Conservation (phyloP, 441 rosid genomes). For the Populus hybrid region DNA sequence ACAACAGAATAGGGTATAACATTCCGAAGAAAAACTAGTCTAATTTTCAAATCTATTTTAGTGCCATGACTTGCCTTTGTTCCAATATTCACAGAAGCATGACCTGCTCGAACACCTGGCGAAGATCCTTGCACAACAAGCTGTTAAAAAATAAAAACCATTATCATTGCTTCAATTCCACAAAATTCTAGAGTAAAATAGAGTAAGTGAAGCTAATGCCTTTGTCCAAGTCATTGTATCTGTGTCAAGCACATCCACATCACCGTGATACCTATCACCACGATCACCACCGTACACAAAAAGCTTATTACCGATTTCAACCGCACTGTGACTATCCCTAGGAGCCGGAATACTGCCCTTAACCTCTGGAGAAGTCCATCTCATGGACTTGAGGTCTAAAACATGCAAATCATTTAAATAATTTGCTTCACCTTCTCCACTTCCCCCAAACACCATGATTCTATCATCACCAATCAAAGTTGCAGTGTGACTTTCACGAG, state of each 20-base stretch:
- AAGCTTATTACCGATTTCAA: slow-evolving; percentile 44
- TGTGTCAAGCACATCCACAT: slow-evolving; percentile 50
- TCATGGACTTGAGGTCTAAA: slow-evolving; percentile 59
- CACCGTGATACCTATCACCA: slow-evolving; percentile 66
- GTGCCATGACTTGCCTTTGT: slow-evolving; percentile 41
- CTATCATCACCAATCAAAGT: slow-evolving; percentile 45
- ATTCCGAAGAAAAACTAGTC: too few relatives aligned
- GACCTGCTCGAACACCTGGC: slow-evolving; percentile 75
- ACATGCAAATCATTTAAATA: slow-evolving; percentile 68
- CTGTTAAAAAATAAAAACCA: slow-evolving; percentile 30
- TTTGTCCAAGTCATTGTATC: slow-evolving; percentile 53
- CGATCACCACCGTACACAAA: slow-evolving; percentile 74
- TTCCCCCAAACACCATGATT: slow-evolving; percentile 68
- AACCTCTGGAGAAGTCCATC: slow-evolving; percentile 53
- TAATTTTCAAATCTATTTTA: too few relatives aligned
- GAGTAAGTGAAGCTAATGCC: slow-evolving; percentile 29
- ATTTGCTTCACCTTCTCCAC: slow-evolving; percentile 74
- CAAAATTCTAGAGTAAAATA: neutral
- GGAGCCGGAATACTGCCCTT: slow-evolving; percentile 62
- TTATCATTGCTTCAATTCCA: neutral
- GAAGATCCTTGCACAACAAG: slow-evolving; percentile 46
- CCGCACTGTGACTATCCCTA: slow-evolving; percentile 68
- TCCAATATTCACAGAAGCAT: slow-evolving; percentile 56
- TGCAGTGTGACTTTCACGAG: slow-evolving; percentile 81
- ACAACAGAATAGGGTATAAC: neutral